Percentiles rank a stretch among this genome's conserved stretches.
These are phyloP conservation scores for Cajanus cajan DNA, from an alignment of 306 rosid species.

Conservation along the genomic window DNA sequence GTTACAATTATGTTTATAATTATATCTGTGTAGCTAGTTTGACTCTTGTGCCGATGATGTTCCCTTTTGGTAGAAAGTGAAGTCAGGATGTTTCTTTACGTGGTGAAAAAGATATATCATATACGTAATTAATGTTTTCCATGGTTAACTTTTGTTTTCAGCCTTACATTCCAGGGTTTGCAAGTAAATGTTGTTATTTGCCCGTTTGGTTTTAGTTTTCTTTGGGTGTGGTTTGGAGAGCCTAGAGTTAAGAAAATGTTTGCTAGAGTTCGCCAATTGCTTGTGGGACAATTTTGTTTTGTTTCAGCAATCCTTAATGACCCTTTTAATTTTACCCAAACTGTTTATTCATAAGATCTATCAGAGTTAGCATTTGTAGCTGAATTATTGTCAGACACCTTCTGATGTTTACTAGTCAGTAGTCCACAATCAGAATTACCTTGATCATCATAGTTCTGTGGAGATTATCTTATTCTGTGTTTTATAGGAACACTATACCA, in stretches of 20 bases:
- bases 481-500: not conserved
- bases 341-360: not conserved
- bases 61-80: not conserved
- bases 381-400: not conserved
- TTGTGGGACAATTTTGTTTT: not conserved
- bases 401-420: not conserved
- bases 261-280: not conserved
- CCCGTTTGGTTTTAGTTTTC: conserved; percentile 2
- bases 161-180: not conserved
- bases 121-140: not conserved
- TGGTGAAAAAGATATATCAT: not conserved
- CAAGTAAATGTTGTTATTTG: not conserved
- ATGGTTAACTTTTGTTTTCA: not conserved
- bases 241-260: not conserved
- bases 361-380: not conserved
- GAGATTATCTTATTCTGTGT: not conserved
- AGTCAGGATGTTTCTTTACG: not conserved
- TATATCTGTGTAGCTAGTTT: not conserved
- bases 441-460: not conserved
- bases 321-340: not conserved
- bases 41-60: not conserved
- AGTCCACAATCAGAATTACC: not conserved
- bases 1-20: not conserved
- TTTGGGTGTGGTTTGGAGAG: not conserved
- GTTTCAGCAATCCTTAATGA: not conserved